Percentiles rank a stretch among this genome's conserved stretches.
Conservation (phyloP, 345 rosid species). For the Acer saccharum region DNA sequence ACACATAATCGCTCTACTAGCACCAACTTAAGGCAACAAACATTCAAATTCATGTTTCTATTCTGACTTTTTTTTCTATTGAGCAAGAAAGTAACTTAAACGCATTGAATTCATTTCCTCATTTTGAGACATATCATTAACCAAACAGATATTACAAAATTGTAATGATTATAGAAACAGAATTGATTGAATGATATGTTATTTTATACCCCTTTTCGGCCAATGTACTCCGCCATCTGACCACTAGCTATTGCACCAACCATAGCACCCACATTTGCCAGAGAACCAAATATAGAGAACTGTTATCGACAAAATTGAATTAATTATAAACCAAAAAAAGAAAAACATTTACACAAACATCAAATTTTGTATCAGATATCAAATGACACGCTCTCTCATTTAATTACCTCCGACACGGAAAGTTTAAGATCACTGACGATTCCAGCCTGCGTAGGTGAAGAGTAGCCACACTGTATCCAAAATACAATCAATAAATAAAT, state of each 20-base stretch:
- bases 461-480: conserved; percentile 55
- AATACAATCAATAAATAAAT: neutral
- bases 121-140: neutral
- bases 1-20: neutral
- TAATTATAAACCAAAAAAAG: neutral
- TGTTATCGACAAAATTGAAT: conserved; percentile 20
- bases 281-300: conserved; percentile 71
- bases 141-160: neutral
- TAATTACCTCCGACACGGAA: conserved; percentile 53
- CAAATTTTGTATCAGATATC: neutral
- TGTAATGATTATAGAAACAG: neutral
- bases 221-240: conserved; percentile 73
- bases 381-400: neutral
- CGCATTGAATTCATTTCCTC: neutral
- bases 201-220: conserved; percentile 69
- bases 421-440: conserved; percentile 61
- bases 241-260: conserved; percentile 77
- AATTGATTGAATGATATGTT: neutral
- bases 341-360: neutral
- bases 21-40: neutral
- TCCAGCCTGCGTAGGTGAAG: conserved; percentile 63
- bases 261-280: conserved; percentile 81
- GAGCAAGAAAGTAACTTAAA: neutral
- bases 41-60: neutral
- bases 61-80: too few species aligned